A percentile compares a stretch with the other conserved stretches of the same genome.
Evolutionary conservation across 139 green algal species (phyloP).

Genomic region (Coccomyxa sp.): DNA sequence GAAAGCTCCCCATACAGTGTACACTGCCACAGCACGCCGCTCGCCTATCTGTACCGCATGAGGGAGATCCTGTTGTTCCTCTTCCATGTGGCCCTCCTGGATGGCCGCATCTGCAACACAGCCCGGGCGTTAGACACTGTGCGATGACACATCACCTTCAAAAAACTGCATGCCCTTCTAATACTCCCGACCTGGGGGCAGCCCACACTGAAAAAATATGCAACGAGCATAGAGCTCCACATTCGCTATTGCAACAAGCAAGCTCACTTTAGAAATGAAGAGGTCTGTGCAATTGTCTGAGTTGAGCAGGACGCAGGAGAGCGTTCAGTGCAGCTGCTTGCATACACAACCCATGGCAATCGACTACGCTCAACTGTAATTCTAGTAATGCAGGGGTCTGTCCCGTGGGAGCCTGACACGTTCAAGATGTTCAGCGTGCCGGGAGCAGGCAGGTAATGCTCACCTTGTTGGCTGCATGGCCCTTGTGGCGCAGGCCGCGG

Average conservation of each 20-base stretch:
- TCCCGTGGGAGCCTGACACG: too few species aligned
- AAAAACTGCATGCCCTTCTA: too few species aligned
- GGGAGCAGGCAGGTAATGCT: conserved; percentile 14
- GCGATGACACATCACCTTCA: background rate
- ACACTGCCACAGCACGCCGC: too few species aligned
- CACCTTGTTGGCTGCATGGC: conserved; percentile 83
- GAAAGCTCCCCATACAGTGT: too few species aligned
- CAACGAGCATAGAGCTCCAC: background rate
- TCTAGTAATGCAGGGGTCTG: too few species aligned
- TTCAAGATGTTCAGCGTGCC: too few species aligned
- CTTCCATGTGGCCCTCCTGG: conserved; percentile 83
- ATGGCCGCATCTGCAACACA: conserved; percentile 58
- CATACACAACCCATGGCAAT: background rate
- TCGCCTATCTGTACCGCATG: conserved; percentile 84
- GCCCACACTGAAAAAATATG: too few species aligned
- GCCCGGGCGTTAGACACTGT: background rate
- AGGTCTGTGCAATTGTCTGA: too few species aligned
- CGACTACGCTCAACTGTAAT: too few species aligned
- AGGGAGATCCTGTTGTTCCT: conserved; percentile 87
- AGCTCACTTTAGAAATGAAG: background rate
- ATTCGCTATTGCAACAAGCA: background rate
- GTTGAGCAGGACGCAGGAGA: background rate
- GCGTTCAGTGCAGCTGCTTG: background rate
- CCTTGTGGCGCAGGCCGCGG: conserved; percentile 87
- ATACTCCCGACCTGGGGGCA: too few species aligned